phyloP scores from a whole-genome alignment of 257 asterid genomes.

The Cynanchum wilfordii region DNA sequence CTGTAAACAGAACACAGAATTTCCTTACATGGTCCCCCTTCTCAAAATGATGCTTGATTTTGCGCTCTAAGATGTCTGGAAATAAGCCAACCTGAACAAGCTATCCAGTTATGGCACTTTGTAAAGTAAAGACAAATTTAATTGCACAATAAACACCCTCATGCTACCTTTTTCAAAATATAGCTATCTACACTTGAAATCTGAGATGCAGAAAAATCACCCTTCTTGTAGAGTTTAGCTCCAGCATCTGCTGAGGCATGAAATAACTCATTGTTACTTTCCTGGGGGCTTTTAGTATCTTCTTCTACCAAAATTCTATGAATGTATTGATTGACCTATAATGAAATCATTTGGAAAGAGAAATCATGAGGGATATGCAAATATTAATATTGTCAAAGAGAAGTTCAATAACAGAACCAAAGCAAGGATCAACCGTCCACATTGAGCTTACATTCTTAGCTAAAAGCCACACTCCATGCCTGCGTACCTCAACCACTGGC shows the following conservation, averaged over 20 bases:
- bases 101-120: conserved; percentile 3
- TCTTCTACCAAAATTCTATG: conserved; percentile 89
- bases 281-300: conserved; percentile 51
- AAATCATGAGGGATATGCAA: conserved; percentile 4
- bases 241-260: conserved; percentile 46
- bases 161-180: conserved; percentile 63
- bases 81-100: conserved; percentile 74
- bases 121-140: not conserved
- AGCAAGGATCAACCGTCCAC: not conserved
- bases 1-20: conserved; percentile 21
- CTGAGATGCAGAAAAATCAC: conserved; percentile 70
- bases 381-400: not conserved
- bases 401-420: conserved; percentile 10
- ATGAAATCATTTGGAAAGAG: conserved; percentile 18
- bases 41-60: conserved; percentile 72
- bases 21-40: conserved; percentile 79
- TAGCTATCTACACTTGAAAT: conserved; percentile 59
- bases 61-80: conserved; percentile 80
- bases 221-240: conserved; percentile 58
- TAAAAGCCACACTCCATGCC: conserved; percentile 84
- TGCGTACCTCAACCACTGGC: conserved; percentile 86
- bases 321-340: conserved; percentile 83
- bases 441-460: conserved; percentile 59
- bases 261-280: conserved; percentile 53
- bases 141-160: not conserved